Base-by-base conservation (phyloP, 2,329 filamentous ascomycete species). In the Xylaria sp. region DNA sequence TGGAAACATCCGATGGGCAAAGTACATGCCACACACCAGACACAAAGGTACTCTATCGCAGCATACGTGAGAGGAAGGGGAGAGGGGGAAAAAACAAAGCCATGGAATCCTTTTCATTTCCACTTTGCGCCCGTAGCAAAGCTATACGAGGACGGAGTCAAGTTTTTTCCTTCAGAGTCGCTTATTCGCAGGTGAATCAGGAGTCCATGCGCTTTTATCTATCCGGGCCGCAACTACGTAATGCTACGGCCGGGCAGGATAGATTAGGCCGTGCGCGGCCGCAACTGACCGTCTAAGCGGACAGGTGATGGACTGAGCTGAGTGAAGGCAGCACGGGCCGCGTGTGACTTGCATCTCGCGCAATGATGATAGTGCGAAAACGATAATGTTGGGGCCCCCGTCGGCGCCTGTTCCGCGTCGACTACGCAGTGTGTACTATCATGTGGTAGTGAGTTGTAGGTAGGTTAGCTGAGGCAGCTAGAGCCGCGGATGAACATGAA, bases 321-420 rank as follows among this genome's bases (percentile, higher is more conserved):
- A 48, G 42, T 48, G 29, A 39, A 51, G 53, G 39, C 19, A 51
- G 48, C 19, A 48, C 44, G 48, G 46, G 48, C 40, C 21, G 39
- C n/a, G 18, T 37, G 38, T 54, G 41, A 45, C 46, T 51, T 55
- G 48, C 22, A 53, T 46, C 43, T 52, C 39, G 29, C 26, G 46
- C 41, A 41, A 57, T 46, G 21, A 48, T 49, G 39, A 34, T 26
- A 46, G 52, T 40, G 50, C 26, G 46, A 53, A 44, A 38, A 43
- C 40, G 48, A 57, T 60, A 50, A 60, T 57, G 43, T 44, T 44
- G 16, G 29, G 29, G 5, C 11, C 4, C 11, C 16, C 24, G 9
- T 34, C 48, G 47, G 44, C 45, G 42, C 57, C 54, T 41, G 29
- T 48, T 46, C 46, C 40, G 40, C 39, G 51, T 48, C 43, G 53